Conservation (phyloP, 768 basidiomycete species). For the Mycena galericulata region DNA sequence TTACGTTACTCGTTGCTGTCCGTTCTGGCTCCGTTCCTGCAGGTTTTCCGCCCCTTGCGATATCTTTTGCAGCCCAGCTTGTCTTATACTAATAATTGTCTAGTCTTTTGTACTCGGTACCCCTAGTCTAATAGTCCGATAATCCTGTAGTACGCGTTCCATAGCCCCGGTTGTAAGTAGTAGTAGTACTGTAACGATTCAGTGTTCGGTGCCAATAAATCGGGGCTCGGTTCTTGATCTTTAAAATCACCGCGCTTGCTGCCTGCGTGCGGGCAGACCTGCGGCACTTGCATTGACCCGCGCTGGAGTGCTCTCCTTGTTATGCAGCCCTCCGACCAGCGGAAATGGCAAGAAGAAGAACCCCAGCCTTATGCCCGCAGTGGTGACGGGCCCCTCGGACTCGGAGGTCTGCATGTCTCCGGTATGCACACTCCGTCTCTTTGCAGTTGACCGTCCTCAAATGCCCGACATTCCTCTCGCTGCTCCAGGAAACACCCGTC, state of each 20-base stretch:
- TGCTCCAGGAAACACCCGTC: slow-evolving; percentile 27
- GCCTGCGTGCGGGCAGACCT: slow-evolving; percentile 70
- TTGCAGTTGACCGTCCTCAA: slow-evolving; percentile 3
- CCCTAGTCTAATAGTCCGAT: slow-evolving; percentile 12
- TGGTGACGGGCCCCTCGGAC: slow-evolving; percentile 31
- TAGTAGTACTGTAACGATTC: slow-evolving; percentile 62
- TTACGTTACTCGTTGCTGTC: slow-evolving; percentile 69
- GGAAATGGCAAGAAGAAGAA: slow-evolving; percentile 57
- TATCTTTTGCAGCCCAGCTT: too few relatives aligned
- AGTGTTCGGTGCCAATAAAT: slow-evolving; percentile 48
- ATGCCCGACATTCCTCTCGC: slow-evolving; percentile 5
- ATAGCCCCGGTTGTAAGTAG: slow-evolving; percentile 37
- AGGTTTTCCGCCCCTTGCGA: too few relatives aligned
- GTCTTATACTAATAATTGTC: slow-evolving; percentile 20
- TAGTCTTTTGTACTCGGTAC: too few relatives aligned
- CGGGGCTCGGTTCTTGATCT: slow-evolving; percentile 39
- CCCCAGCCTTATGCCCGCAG: not conserved
- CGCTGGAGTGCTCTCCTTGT: slow-evolving; percentile 60
- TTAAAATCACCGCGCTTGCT: slow-evolving; percentile 69
- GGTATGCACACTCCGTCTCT: slow-evolving; percentile 30
- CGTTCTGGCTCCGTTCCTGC: slow-evolving; percentile 54
- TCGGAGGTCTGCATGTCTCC: slow-evolving; percentile 7
- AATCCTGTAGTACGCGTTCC: slow-evolving; percentile 10
- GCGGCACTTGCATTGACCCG: slow-evolving; percentile 60
- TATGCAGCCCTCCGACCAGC: slow-evolving; percentile 72